A percentile compares a stretch with the other conserved stretches of the same genome.
Evolutionary conservation across 2,329 filamentous ascomycete genomes (phyloP).

Genomic region (Ascochyta viciae-villosae): DNA sequence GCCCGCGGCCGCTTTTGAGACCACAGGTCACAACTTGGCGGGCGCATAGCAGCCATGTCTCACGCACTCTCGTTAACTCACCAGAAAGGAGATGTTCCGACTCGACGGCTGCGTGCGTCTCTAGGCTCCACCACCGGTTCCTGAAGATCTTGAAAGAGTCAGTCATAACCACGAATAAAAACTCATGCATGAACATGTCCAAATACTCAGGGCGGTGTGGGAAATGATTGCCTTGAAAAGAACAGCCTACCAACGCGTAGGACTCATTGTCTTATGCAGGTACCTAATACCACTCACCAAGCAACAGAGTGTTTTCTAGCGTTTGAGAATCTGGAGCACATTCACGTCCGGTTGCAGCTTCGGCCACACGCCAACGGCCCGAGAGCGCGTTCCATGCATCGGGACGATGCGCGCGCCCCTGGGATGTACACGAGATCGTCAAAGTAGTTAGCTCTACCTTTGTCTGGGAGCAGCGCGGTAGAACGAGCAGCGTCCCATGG

Average conservation of each 20-base stretch:
- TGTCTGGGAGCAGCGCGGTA: neutral
- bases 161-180: too few species aligned
- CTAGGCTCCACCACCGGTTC: slow-evolving; percentile 9
- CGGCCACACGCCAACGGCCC: slow-evolving; percentile 6
- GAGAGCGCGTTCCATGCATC: slow-evolving; percentile 2
- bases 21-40: slow-evolving; percentile 43
- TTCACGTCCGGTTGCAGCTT: slow-evolving; percentile 4
- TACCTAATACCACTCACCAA: neutral
- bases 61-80: slow-evolving; percentile 7
- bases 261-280: neutral
- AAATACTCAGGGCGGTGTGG: neutral
- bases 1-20: slow-evolving; percentile 39
- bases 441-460: neutral
- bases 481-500: neutral
- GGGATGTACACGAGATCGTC: neutral
- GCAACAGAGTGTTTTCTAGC: neutral
- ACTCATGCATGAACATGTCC: neutral
- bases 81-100: slow-evolving; percentile 16
- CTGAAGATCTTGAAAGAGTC: neutral
- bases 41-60: slow-evolving; percentile 31
- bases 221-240: too few species aligned
- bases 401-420: slow-evolving; percentile 1
- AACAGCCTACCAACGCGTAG: neutral
- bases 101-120: slow-evolving; percentile 9
- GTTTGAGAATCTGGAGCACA: neutral